These are phyloP conservation scores for Myriosclerotinia duriaeana DNA, from an alignment of 2,329 filamentous ascomycete genomes.

Conservation along the genomic window DNA sequence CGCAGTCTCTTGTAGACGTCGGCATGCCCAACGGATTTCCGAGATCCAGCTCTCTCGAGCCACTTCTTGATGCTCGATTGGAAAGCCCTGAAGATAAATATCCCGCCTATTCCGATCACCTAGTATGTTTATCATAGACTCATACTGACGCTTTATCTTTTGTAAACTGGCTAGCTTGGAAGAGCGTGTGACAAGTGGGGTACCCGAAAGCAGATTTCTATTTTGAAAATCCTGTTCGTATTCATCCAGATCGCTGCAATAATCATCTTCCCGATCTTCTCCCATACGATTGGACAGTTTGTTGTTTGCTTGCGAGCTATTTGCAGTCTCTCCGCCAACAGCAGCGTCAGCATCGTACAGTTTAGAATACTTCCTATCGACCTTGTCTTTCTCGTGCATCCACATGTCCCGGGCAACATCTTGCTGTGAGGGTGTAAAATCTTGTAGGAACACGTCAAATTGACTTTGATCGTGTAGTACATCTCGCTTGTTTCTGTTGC, in stretches of 20 bases:
- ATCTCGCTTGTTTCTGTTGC: neutral
- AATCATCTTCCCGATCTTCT: neutral
- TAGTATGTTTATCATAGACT: neutral
- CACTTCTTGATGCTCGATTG: neutral
- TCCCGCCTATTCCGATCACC: neutral
- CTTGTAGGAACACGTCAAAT: neutral
- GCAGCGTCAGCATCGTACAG: neutral
- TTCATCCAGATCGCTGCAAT: neutral
- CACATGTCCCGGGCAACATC: neutral
- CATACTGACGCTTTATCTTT: too few relatives aligned
- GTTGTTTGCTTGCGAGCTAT: neutral
- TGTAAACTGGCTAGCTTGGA: too few relatives aligned
- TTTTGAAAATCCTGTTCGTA: too few relatives aligned
- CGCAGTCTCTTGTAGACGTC: neutral
- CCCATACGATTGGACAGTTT: neutral
- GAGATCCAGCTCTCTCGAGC: neutral
- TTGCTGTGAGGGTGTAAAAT: neutral
- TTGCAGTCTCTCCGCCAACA: neutral
- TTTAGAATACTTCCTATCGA: neutral
- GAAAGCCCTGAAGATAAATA: neutral
- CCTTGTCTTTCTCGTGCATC: neutral
- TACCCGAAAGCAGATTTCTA: neutral
- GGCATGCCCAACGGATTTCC: neutral
- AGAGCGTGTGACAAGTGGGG: too few relatives aligned
- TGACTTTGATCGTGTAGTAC: neutral